phyloP scores from a whole-genome alignment of 352 stramenopile genomes.

The Phytophthora brassicae region DNA sequence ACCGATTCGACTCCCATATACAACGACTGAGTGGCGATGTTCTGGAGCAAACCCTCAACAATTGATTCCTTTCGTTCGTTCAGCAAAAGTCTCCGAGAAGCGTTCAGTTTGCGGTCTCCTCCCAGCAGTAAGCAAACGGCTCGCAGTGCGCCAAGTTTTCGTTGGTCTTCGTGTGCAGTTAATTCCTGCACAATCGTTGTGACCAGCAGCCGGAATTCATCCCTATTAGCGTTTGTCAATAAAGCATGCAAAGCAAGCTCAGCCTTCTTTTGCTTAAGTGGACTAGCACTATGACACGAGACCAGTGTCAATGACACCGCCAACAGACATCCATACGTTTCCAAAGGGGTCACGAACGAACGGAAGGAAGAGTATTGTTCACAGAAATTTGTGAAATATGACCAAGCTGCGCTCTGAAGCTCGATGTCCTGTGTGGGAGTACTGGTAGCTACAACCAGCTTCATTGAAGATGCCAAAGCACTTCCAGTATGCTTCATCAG shows the following conservation, averaged over 20 bases:
- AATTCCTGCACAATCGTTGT: constrained; percentile 63
- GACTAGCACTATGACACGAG: background rate
- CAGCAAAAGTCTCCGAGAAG: constrained; percentile 48
- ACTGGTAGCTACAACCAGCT: constrained; percentile 31
- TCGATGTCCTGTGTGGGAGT: constrained; percentile 6
- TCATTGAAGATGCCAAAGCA: constrained; percentile 50
- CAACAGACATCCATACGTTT: constrained; percentile 68
- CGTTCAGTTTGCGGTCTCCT: constrained; percentile 62
- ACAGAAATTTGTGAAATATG: constrained; percentile 62
- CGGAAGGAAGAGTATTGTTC: constrained; percentile 51
- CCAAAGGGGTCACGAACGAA: constrained; percentile 39
- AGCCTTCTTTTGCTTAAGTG: constrained; percentile 7
- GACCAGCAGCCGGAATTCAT: constrained; percentile 70
- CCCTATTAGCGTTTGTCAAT: constrained; percentile 61
- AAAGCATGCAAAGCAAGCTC: constrained; percentile 43
- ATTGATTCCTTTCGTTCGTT: constrained; percentile 56
- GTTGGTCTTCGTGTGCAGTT: constrained; percentile 27
- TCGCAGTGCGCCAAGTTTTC: constrained; percentile 59
- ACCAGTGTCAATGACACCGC: constrained; percentile 42
- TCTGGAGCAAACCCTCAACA: constrained; percentile 45
- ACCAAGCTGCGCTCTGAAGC: constrained; percentile 34
- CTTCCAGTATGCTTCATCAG: constrained; percentile 30
- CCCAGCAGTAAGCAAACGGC: constrained; percentile 56
- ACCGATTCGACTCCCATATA: background rate
- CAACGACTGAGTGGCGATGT: constrained; percentile 44